Percentiles rank a stretch among this genome's conserved stretches.
Evolutionary conservation across 352 stramenopile genomes (phyloP).

Genomic region (Achlya hypogyna): DNA sequence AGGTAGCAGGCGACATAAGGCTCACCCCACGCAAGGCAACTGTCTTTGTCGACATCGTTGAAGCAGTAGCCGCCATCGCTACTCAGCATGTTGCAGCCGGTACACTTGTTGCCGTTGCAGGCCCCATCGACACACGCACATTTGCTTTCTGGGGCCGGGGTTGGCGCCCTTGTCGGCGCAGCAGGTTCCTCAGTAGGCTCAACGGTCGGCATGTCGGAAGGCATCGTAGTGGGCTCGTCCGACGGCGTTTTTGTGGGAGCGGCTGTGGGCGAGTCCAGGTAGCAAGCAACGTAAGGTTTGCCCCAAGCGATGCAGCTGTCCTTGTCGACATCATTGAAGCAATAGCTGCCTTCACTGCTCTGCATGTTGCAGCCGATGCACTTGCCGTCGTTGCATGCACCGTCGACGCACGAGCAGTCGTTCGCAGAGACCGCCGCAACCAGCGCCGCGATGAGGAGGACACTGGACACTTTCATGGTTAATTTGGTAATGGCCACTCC

Average conservation of each 20-base stretch:
- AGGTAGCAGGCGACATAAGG: not conserved
- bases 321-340: slow-evolving; percentile 5
- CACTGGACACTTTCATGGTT: not conserved
- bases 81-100: not conserved
- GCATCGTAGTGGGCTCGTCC: not conserved
- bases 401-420: not conserved
- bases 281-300: not conserved
- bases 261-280: not conserved
- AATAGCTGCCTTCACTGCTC: not conserved
- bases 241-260: not conserved
- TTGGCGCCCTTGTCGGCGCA: not conserved
- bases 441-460: not conserved
- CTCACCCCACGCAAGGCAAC: slow-evolving; percentile 1
- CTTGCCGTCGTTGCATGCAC: not conserved
- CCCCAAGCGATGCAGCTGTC: slow-evolving; percentile 3
- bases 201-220: not conserved
- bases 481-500: slow-evolving; percentile 1
- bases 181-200: not conserved
- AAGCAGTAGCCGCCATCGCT: slow-evolving; percentile 3
- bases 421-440: not conserved
- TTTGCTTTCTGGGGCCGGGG: not conserved
- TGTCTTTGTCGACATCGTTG: slow-evolving; percentile 8
- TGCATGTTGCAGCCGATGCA: slow-evolving; percentile 1
- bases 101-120: slow-evolving; percentile 2
- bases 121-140: not conserved